Conservation (phyloP, 2,329 filamentous ascomycete species). For the Beauveria caledonica region DNA sequence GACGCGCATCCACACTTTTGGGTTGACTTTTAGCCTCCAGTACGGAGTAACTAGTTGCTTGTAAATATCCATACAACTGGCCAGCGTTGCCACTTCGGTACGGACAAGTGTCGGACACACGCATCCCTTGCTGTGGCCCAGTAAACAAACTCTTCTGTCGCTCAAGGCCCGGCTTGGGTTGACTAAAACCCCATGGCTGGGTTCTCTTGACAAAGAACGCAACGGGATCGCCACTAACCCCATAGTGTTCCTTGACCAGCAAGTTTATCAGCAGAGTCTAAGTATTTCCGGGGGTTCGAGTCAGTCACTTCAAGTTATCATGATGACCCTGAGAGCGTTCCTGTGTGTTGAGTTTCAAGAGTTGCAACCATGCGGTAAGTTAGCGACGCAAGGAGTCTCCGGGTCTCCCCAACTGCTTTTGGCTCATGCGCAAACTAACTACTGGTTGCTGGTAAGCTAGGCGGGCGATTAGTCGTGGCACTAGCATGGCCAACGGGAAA, state of each 20-base stretch:
- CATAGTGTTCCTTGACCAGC: too few relatives aligned
- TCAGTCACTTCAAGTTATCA: neutral
- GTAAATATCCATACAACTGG: neutral
- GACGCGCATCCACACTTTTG: neutral
- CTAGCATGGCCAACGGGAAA: neutral
- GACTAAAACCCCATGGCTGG: neutral
- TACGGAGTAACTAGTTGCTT: neutral
- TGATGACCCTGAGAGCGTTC: neutral
- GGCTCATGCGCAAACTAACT: neutral
- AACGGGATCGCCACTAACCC: neutral
- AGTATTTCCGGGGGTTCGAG: neutral
- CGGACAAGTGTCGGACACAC: too few relatives aligned
- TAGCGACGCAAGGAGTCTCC: neutral
- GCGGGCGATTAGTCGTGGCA: neutral
- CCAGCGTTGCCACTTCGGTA: neutral
- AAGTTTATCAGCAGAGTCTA: neutral
- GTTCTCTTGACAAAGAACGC: too few relatives aligned
- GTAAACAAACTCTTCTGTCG: too few relatives aligned
- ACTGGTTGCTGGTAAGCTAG: too few relatives aligned
- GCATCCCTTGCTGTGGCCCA: too few relatives aligned
- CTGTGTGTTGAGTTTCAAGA: neutral
- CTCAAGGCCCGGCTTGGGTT: too few relatives aligned
- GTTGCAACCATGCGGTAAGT: neutral
- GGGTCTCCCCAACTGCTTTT: neutral
- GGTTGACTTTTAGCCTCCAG: neutral